Evolutionary conservation across 805 yeast genomes (phyloP), one percentile per base, ranked within the genome.

Genomic region (Grigorovia jiainica): DNA sequence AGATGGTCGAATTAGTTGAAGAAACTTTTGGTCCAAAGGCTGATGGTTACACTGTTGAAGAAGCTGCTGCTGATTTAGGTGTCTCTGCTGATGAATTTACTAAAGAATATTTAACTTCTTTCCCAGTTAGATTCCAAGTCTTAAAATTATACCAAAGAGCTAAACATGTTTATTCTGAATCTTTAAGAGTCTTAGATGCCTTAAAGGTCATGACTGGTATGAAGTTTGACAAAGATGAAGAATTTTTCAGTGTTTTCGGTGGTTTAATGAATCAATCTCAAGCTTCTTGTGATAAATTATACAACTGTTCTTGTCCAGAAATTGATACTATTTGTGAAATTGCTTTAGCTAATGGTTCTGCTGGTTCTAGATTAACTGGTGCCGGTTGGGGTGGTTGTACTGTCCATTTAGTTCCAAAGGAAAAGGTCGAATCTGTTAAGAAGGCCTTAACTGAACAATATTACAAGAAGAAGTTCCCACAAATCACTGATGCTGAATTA

Each of bases 321-420:
- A 69, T 78, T 42, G 75, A 79, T 42, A 57, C 61, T 10, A 57
- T 81, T 32, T 75, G 82, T 52, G 42, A 53, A 7, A 70, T 81
- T 40, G 86, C 84, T 3, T 55, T 64, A 33, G 54, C 48, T 2
- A 67, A 72, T 45, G 87, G 87, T 3, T 66, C 84, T 1, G 67
- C 60, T 44, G 87, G 87, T 15, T 75, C 84, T 1, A 67, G 89
- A 42, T 70, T 78, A n/a, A 80, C 87, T 8, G 89, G 87, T 21
- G 87, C 89, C 16, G 89, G 89, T 4, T 81, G 78, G 71, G 87
- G 87, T 27, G 87, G 87, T 5, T 75, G 79, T 24, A 68, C 82
- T 0, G 82, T 81, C n/a, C 84, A 79, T 54, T 60, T 81, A 43
- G 74, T 80, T 9, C 52, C 53, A 23, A 44, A 43, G 6, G 43